These are phyloP conservation scores for Saturnispora galanensis DNA, from an alignment of 805 yeast genomes.

Conservation along the genomic window DNA sequence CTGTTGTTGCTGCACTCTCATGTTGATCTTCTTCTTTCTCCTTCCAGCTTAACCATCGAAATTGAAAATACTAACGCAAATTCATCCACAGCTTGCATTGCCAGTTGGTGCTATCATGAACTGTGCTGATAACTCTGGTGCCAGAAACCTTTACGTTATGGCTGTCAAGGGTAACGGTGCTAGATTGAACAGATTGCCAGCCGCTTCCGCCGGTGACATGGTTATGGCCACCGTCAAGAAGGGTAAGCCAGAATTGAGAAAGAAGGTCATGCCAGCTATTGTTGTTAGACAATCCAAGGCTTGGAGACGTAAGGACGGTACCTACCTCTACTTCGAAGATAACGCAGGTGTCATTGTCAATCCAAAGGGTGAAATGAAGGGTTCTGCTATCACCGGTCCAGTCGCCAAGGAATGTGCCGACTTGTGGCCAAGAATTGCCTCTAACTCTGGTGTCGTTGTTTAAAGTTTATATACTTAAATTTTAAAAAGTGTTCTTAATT, in stretches of 20 bases:
- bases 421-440: conserved; percentile 99
- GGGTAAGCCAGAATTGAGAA: conserved; percentile 99
- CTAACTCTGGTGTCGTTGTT: conserved; percentile 99
- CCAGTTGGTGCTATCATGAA: conserved; percentile 99
- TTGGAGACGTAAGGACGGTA: conserved; percentile 99
- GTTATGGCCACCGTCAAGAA: conserved; percentile 99
- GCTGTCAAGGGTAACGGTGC: conserved; percentile 99
- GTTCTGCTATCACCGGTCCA: conserved; percentile 99
- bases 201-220: conserved; percentile 99
- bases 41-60: no score
- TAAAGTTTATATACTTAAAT: conserved; percentile 33
- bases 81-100: conserved; percentile 72
- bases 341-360: conserved; percentile 99
- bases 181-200: conserved; percentile 99
- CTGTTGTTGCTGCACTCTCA: no score
- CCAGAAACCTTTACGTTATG: conserved; percentile 96
- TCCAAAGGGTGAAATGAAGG: conserved; percentile 99
- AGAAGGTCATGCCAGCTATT: conserved; percentile 99
- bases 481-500: neutral
- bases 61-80: conserved; percentile 11
- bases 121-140: conserved; percentile 99
- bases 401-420: conserved; percentile 99
- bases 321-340: conserved; percentile 98
- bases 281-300: conserved; percentile 99
- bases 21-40: no score